Base-by-base conservation (phyloP, 2,329 filamentous ascomycete species). In the Phyllosticta ampelicida region DNA sequence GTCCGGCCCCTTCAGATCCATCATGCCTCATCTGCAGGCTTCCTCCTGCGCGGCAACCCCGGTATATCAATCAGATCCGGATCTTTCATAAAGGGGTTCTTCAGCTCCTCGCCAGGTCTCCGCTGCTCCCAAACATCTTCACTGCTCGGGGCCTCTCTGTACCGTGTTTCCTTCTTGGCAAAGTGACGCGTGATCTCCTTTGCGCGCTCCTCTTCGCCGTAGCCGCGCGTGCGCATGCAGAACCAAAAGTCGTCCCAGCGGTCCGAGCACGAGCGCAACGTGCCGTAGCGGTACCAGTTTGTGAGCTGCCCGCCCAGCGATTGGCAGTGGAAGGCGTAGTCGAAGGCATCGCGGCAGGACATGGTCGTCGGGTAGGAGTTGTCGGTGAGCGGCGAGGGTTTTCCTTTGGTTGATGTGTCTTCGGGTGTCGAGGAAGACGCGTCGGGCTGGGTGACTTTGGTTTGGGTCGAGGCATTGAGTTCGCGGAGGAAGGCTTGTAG, bases 171-270 rank as follows among this genome's bases (percentile, higher is more conserved):
- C 71, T 85, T 86, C 63, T 81, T 78, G 62, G 82, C 78, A 73
- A 91, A 89, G 72, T 86, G 83, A 53, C 83, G 82, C 61, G 78
- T 77, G 58, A 95, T 80, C 65, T 74, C 68, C 62, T 74, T 80
- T 60, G 81, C 83, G 65, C 83, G 83, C 63, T 83, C 75, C 50
- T 78, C 74, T 21, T 82, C 80, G 0, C 78, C 72, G 67, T 84
- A 84, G 1, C 80, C 79, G 66, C 86, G 85, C 44, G 85, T 85
- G 63, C 89, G 85, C 91, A 97, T 96, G 78, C 94, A 99, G 75
- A 96, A 92, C 88, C 91, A 95, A 74, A 96, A 97, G 72, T 96
- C 89, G 61, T 86, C 82, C 90, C 92, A 96, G 62, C 90, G 85
- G 64, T 95, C 87, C 61, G 79, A 83, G 78, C 94, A 99, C 3